These are phyloP conservation scores for Acrasis kona DNA, from an alignment of 78 protist genomes.

Conservation along the genomic window DNA sequence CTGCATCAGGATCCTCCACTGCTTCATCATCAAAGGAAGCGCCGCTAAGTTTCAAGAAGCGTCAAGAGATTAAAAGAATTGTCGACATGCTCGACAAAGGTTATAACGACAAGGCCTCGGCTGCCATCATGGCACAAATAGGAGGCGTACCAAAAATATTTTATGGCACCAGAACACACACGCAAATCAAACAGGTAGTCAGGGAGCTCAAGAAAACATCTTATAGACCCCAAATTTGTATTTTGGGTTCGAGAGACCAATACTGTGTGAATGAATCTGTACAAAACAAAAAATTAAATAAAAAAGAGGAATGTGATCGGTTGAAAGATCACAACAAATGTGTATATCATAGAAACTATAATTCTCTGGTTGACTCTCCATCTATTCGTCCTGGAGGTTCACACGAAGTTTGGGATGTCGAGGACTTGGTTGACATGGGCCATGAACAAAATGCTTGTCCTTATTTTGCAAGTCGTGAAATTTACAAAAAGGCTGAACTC, in stretches of 20 bases:
- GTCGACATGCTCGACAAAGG: no score
- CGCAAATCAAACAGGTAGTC: not conserved
- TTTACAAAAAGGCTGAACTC: not conserved
- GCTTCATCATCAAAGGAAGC: no score
- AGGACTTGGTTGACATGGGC: not conserved
- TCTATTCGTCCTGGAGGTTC: not conserved
- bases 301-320: not conserved
- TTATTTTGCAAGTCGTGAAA: not conserved
- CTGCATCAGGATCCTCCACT: no score
- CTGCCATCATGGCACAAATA: no score
- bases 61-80: no score
- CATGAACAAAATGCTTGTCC: not conserved
- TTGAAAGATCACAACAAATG: no score
- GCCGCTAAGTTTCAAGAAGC: no score
- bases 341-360: no score
- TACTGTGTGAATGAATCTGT: not conserved
- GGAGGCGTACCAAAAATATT: not conserved
- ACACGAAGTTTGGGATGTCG: conserved; percentile 3
- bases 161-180: conserved; percentile 3
- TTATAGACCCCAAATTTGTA: not conserved
- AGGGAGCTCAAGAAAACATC: not conserved
- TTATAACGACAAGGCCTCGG: no score
- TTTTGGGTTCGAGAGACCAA: not conserved
- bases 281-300: not conserved
- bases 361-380: no score